Conservation (phyloP, 2,329 filamentous ascomycete species). For the Venturia carpophila region DNA sequence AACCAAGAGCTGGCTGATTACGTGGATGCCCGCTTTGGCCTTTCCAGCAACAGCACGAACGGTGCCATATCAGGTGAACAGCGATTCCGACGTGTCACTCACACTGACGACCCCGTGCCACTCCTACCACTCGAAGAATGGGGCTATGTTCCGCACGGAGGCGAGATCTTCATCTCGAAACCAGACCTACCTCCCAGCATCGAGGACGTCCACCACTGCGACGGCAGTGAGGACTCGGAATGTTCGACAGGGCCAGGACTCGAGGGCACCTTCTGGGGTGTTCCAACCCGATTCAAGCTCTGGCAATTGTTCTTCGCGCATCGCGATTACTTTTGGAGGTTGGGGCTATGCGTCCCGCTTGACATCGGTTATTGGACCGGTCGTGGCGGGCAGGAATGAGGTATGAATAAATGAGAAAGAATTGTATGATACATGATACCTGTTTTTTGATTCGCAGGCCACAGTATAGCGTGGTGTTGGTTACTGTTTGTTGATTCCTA, state of each 20-base stretch:
- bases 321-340: slow-evolving; percentile 90
- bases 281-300: slow-evolving; percentile 59
- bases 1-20: slow-evolving; percentile 47
- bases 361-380: slow-evolving; percentile 4
- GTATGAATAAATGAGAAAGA: neutral
- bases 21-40: slow-evolving; percentile 45
- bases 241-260: slow-evolving; percentile 56
- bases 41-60: slow-evolving; percentile 24
- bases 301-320: slow-evolving; percentile 93
- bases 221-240: slow-evolving; percentile 58
- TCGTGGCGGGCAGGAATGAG: neutral
- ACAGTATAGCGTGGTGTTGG: neutral
- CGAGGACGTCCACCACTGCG: slow-evolving; percentile 62
- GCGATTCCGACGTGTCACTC: slow-evolving; percentile 71
- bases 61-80: slow-evolving; percentile 17
- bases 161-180: slow-evolving; percentile 81
- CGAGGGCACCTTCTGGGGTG: slow-evolving; percentile 26
- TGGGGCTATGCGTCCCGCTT: slow-evolving; percentile 75
- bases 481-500: neutral
- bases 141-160: slow-evolving; percentile 78
- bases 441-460: neutral
- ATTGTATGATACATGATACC: neutral
- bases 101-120: slow-evolving; percentile 79
- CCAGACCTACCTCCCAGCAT: slow-evolving; percentile 57
- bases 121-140: slow-evolving; percentile 78